phyloP scores from a whole-genome alignment of 2,329 filamentous ascomycete species.

The Pestalotiopsis fici region DNA sequence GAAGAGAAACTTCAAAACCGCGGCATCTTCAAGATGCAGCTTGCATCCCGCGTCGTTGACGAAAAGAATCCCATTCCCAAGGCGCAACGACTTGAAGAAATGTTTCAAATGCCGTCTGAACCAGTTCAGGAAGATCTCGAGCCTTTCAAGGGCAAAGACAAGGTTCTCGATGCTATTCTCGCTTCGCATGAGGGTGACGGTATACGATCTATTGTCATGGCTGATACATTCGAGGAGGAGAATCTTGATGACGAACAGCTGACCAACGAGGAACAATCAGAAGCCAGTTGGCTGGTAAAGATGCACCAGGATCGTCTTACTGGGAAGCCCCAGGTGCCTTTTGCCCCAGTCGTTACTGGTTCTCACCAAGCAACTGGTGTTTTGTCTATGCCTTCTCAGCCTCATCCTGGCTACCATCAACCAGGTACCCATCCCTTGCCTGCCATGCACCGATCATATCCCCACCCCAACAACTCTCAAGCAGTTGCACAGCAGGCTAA shows the following conservation, averaged over 20 bases:
- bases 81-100: slow-evolving; percentile 57
- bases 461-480: too few species aligned
- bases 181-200: slow-evolving; percentile 33
- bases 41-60: slow-evolving; percentile 80
- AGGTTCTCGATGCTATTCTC: slow-evolving; percentile 54
- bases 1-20: slow-evolving; percentile 75
- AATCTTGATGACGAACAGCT: slow-evolving; percentile 57
- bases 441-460: too few species aligned
- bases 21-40: slow-evolving; percentile 78
- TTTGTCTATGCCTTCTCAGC: neutral
- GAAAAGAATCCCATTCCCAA: slow-evolving; percentile 74
- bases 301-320: slow-evolving; percentile 21
- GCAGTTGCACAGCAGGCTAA: too few species aligned
- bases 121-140: slow-evolving; percentile 52
- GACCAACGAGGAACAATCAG: slow-evolving; percentile 59
- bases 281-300: slow-evolving; percentile 46
- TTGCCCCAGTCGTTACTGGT: neutral
- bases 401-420: neutral
- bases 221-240: slow-evolving; percentile 73
- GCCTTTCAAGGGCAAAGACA: slow-evolving; percentile 62
- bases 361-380: neutral
- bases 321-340: slow-evolving; percentile 4
- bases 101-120: slow-evolving; percentile 59
- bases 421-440: too few species aligned
- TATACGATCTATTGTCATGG: slow-evolving; percentile 62